Base-by-base conservation (phyloP, 2,329 filamentous ascomycete genomes). In the Bipolaris victoriae region DNA sequence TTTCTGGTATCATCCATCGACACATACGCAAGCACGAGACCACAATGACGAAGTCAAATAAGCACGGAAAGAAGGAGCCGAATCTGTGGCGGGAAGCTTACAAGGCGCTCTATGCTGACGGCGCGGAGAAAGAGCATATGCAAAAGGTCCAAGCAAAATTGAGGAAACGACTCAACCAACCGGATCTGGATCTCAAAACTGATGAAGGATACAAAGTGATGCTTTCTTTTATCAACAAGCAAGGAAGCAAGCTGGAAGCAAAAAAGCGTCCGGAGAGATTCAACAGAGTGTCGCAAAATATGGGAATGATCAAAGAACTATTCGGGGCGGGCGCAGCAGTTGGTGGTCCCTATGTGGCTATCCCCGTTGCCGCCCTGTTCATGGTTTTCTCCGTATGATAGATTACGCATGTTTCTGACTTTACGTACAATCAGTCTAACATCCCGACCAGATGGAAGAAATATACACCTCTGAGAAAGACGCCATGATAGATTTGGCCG, bases 31-130 rank as follows among this genome's bases (percentile, higher is more conserved):
- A 22, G 20, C 15, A 37, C 18, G 16, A n/a, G 7, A 15, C n/a
- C 31, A 48, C 15, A 10, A 49, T 49, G 46, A n/a, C 22, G 2
- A 39, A 49, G 22, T 13, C 22, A 10, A 37, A 46, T 10, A 53
- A 47, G 1, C 10, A 45, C 0, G 39, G 33, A 33, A 54, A 63
- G 16, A 33, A 33, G n/a, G 43, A 49, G 7, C 49, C 53, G 5
- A 61, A 63, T 13, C 39, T 66, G 5, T 66, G 64, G 64, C 61
- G 55, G 39, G 58, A 65, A 41, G 64, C 62, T n/a, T 62, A 65
- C 35, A 45, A 52, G 16, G 60, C 41, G 1, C 60, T 65, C 5
- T 47, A 47, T 29, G 55, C 55, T 18, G 60, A 65, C 9, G 49
- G 52, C 4, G 55, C 59, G 26, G 54, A 63, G 10, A 52, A 61